phyloP scores from a whole-genome alignment of 495 filamentous ascomycete genomes.

The Chlorociboria aeruginascens region DNA sequence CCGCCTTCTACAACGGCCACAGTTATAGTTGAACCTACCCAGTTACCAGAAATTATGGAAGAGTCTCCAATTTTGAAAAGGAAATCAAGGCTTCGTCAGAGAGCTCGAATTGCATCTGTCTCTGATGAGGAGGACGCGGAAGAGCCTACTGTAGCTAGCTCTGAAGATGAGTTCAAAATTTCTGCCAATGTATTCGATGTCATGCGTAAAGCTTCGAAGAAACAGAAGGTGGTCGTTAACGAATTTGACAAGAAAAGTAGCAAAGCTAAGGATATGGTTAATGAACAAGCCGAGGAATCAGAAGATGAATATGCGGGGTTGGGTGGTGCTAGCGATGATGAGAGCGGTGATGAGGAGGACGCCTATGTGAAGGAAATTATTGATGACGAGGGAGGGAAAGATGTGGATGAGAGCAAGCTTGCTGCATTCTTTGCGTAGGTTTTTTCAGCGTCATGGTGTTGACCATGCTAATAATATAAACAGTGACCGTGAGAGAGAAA shows the following conservation, averaged over 20 bases:
- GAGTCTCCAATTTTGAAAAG: constrained; percentile 44
- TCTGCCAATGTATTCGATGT: constrained; percentile 53
- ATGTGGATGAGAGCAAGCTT: constrained; percentile 63
- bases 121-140: constrained; percentile 46
- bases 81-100: constrained; percentile 47
- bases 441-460: background rate
- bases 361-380: constrained; percentile 71
- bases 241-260: constrained; percentile 76
- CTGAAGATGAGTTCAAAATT: constrained; percentile 41
- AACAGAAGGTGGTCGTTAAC: constrained; percentile 39
- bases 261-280: constrained; percentile 74
- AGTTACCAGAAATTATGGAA: constrained; percentile 14
- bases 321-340: constrained; percentile 83
- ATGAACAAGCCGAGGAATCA: constrained; percentile 93
- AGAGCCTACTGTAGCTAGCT: constrained; percentile 28
- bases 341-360: constrained; percentile 49
- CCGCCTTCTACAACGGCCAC: constrained; percentile 65
- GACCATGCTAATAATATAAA: constrained; percentile 22
- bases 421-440: constrained; percentile 86
- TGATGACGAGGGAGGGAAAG: constrained; percentile 59
- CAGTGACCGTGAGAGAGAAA: constrained; percentile 48
- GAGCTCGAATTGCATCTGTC: constrained; percentile 23
- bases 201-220: constrained; percentile 59
- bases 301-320: constrained; percentile 97
- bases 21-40: constrained; percentile 35